phyloP scores from a whole-genome alignment of 2,329 filamentous ascomycete genomes.

The Sporothrix luriei region DNA sequence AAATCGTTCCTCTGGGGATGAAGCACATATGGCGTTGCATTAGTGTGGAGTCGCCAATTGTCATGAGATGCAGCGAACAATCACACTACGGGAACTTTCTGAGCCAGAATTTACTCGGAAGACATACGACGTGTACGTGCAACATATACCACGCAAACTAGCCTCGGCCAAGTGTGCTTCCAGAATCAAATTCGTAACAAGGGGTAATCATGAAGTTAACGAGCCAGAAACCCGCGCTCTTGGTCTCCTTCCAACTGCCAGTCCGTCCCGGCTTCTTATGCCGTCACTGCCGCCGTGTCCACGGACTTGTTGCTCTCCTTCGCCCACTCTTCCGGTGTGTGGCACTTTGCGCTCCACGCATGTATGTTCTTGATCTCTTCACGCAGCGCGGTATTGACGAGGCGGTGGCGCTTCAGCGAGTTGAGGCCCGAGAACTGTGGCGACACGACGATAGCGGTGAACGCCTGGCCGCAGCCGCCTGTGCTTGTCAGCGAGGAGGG shows the following conservation, averaged over 20 bases:
- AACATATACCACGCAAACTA: not conserved
- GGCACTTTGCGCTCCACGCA: conserved; percentile 92
- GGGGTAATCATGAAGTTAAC: conserved; percentile 9
- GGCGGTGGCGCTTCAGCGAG: conserved; percentile 79
- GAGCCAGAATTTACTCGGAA: not conserved
- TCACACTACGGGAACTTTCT: not conserved
- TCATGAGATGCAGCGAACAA: not conserved
- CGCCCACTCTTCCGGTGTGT: conserved; percentile 88
- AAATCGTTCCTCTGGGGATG: too few relatives aligned
- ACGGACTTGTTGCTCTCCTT: conserved; percentile 59
- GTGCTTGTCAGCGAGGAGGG: not conserved
- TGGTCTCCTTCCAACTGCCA: conserved; percentile 48
- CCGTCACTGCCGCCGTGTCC: conserved; percentile 57
- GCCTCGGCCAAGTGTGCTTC: not conserved
- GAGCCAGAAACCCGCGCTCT: conserved; percentile 21
- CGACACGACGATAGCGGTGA: conserved; percentile 63
- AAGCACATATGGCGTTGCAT: not conserved
- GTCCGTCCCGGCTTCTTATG: conserved; percentile 46
- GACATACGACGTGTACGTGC: not conserved
- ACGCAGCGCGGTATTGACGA: conserved; percentile 82
- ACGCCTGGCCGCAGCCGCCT: conserved; percentile 66
- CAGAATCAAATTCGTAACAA: not conserved
- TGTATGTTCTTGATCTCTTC: conserved; percentile 88
- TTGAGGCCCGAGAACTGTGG: conserved; percentile 70
- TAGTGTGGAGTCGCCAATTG: conserved; percentile 2